Conservation (phyloP, 1,139 yeast species). For the Zygotorulaspora mrakii region DNA sequence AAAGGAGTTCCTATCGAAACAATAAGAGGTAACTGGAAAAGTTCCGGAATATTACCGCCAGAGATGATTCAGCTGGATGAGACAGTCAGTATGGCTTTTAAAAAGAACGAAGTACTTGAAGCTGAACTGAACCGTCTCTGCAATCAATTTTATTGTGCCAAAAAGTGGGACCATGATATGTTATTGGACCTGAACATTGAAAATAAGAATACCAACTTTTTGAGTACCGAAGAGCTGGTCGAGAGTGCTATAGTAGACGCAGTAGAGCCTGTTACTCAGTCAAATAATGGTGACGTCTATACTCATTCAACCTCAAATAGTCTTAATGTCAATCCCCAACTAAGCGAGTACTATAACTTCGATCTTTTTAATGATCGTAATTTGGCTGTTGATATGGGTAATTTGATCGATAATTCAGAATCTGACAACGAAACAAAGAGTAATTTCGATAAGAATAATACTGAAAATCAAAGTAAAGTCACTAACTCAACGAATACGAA, state of each 20-base stretch:
- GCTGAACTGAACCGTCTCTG: constrained; percentile 43
- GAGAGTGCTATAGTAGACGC: constrained; percentile 57
- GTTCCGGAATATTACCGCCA: constrained; percentile 41
- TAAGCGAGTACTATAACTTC: constrained; percentile 16
- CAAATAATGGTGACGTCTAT: constrained; percentile 7
- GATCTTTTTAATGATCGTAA: constrained; percentile 16
- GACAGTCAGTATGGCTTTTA: constrained; percentile 35
- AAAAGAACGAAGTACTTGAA: constrained; percentile 38
- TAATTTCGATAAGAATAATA: constrained; percentile 7
- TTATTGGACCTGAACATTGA: constrained; percentile 56
- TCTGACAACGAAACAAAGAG: constrained; percentile 16
- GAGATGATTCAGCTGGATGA: constrained; percentile 29
- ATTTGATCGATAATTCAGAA: constrained; percentile 13
- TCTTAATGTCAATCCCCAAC: constrained; percentile 11
- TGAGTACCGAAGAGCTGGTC: constrained; percentile 61
- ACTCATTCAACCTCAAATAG: constrained; percentile 9
- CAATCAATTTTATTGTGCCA: constrained; percentile 46
- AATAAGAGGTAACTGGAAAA: constrained; percentile 53
- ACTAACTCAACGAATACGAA: constrained; percentile 12
- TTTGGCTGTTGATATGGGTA: constrained; percentile 11
- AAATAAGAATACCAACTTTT: constrained; percentile 51
- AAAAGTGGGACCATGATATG: constrained; percentile 59
- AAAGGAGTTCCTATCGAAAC: constrained; percentile 45
- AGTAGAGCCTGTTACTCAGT: constrained; percentile 34
- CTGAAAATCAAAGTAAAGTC: constrained; percentile 10